A percentile compares a stretch with the other conserved stretches of the same genome.
phyloP scores from a whole-genome alignment of 495 filamentous ascomycete species.

The Trypethelium eluteriae region DNA sequence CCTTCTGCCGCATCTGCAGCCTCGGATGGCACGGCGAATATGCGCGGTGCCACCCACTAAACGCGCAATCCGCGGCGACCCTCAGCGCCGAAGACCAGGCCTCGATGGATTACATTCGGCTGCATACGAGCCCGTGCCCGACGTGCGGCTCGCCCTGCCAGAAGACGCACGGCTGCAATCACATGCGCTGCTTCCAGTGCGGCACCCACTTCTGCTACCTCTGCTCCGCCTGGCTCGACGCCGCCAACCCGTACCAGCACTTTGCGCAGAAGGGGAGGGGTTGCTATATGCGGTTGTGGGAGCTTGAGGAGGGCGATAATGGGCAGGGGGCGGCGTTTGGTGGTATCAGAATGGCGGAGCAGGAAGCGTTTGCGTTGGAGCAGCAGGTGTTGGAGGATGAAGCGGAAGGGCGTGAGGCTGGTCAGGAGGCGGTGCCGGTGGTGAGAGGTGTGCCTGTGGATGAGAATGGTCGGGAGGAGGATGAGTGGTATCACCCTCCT shows the following conservation, averaged over 20 bases:
- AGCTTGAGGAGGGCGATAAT: slow-evolving; percentile 77
- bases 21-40: slow-evolving; percentile 88
- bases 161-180: slow-evolving; percentile 92
- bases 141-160: slow-evolving; percentile 78
- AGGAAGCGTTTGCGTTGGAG: slow-evolving; percentile 21
- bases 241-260: slow-evolving; percentile 76
- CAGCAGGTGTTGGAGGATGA: slow-evolving; percentile 19
- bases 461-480: slow-evolving; percentile 8
- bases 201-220: slow-evolving; percentile 93
- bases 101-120: slow-evolving; percentile 67
- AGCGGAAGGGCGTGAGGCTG: slow-evolving; percentile 5
- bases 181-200: slow-evolving; percentile 92
- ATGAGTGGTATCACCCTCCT: not conserved
- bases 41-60: slow-evolving; percentile 50
- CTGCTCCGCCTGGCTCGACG: slow-evolving; percentile 76
- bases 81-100: slow-evolving; percentile 77
- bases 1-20: slow-evolving; percentile 72
- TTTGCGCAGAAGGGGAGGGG: slow-evolving; percentile 61
- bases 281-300: slow-evolving; percentile 85
- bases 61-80: slow-evolving; percentile 24
- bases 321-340: slow-evolving; percentile 50
- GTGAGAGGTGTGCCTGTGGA: not conserved
- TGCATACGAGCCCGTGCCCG: slow-evolving; percentile 83
- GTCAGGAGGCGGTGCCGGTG: slow-evolving; percentile 5
- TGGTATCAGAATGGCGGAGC: slow-evolving; percentile 36